Evolutionary conservation across 2,329 filamentous ascomycete species (phyloP).

Genomic region (Clarireedia monteithiana): DNA sequence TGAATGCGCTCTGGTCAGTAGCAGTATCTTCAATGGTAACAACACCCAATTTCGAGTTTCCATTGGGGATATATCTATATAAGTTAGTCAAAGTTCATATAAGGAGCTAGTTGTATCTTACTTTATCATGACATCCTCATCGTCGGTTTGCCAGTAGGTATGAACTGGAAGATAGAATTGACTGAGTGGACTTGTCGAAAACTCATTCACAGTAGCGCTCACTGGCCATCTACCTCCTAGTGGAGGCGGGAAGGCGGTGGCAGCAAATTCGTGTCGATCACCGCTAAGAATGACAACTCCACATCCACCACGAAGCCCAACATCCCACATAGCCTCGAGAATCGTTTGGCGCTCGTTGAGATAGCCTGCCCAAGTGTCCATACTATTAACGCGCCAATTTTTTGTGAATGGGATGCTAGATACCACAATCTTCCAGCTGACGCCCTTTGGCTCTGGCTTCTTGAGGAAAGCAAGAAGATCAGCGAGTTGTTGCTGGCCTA

Average conservation of each 20-base stretch:
- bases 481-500: conserved; percentile 68
- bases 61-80: conserved; percentile 66
- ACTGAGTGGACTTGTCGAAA: conserved; percentile 81
- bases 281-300: conserved; percentile 82
- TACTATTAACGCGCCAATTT: conserved; percentile 80
- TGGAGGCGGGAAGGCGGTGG: conserved; percentile 68
- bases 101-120: conserved; percentile 39
- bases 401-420: conserved; percentile 93
- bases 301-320: conserved; percentile 58
- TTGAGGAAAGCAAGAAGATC: conserved; percentile 74
- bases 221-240: conserved; percentile 53
- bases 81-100: conserved; percentile 17
- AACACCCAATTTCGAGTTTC: conserved; percentile 82
- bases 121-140: conserved; percentile 77
- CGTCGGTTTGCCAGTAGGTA: conserved; percentile 75
- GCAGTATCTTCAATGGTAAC: conserved; percentile 67
- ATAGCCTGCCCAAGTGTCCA: conserved; percentile 94
- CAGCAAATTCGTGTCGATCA: conserved; percentile 94
- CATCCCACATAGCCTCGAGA: conserved; percentile 88
- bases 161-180: conserved; percentile 88
- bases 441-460: conserved; percentile 63
- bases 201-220: conserved; percentile 71
- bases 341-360: conserved; percentile 69
- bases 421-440: conserved; percentile 90
- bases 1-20: conserved; percentile 62